Evolutionary conservation across 306 rosid genomes (phyloP).

Genomic region (Amphicarpaea edgeworthii): DNA sequence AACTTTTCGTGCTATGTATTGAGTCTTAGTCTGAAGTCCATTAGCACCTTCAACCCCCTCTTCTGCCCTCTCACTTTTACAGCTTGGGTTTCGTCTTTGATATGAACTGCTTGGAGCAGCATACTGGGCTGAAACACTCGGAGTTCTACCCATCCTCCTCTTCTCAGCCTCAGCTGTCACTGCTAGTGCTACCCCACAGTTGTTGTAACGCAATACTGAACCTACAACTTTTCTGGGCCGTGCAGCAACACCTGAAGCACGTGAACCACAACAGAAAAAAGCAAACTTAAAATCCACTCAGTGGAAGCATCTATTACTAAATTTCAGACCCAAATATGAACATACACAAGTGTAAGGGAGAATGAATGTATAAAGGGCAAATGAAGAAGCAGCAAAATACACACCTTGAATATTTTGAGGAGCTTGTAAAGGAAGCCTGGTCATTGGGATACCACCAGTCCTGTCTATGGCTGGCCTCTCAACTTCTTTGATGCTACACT

Average conservation of each 20-base stretch:
- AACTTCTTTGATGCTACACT: slow-evolving; percentile 69
- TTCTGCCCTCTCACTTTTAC: slow-evolving; percentile 75
- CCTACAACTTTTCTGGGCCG: slow-evolving; percentile 85
- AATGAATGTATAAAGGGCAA: not conserved
- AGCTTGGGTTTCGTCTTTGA: slow-evolving; percentile 78
- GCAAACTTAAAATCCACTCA: slow-evolving; percentile 21
- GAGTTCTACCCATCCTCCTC: slow-evolving; percentile 63
- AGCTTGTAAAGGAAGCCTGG: slow-evolving; percentile 71
- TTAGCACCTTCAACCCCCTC: slow-evolving; percentile 77
- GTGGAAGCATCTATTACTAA: not conserved
- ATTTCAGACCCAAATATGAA: not conserved
- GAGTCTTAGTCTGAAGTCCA: slow-evolving; percentile 67
- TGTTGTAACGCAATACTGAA: slow-evolving; percentile 70
- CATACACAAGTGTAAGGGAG: not conserved
- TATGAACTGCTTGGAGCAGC: slow-evolving; percentile 65
- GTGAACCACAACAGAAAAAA: slow-evolving; percentile 12
- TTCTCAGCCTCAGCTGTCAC: slow-evolving; percentile 64
- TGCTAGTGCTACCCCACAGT: slow-evolving; percentile 61
- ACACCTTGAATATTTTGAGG: slow-evolving; percentile 79
- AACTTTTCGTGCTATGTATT: slow-evolving; percentile 75
- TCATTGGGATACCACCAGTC: slow-evolving; percentile 59
- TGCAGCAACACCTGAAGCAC: slow-evolving; percentile 69
- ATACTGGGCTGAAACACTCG: slow-evolving; percentile 61
- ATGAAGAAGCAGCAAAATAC: not conserved
- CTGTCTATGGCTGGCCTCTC: slow-evolving; percentile 70